phyloP scores from a whole-genome alignment of 2,329 filamentous ascomycete genomes.

The Botryotinia globosa region DNA sequence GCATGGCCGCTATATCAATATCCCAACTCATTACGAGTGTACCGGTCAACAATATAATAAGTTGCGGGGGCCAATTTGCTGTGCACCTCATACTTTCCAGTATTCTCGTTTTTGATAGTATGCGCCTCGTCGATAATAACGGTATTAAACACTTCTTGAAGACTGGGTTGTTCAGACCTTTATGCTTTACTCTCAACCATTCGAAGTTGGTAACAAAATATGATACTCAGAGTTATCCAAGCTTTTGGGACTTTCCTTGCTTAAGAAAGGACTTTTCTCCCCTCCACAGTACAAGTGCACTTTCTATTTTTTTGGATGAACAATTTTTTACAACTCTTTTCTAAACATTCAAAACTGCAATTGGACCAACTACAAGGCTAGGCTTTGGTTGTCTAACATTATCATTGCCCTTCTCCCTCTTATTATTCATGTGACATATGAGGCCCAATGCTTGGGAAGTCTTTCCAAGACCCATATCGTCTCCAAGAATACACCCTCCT shows the following conservation, averaged over 20 bases:
- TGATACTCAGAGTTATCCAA: neutral
- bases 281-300: neutral
- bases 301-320: neutral
- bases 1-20: neutral
- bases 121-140: neutral
- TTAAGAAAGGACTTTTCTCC: neutral
- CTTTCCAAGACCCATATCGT: neutral
- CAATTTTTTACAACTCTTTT: neutral
- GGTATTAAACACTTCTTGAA: neutral
- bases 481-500: neutral
- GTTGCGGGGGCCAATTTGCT: neutral
- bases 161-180: neutral
- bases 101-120: neutral
- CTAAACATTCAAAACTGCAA: neutral
- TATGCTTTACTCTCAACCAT: neutral
- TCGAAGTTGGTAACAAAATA: neutral
- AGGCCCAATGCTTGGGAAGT: accelerated
- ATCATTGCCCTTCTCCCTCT: neutral
- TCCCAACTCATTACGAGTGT: neutral
- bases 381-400: neutral
- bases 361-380: neutral
- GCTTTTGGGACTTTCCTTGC: neutral
- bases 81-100: neutral
- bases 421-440: neutral
- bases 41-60: neutral